Conservation (phyloP, 768 basidiomycete species). For the Amyloporia xantha region DNA sequence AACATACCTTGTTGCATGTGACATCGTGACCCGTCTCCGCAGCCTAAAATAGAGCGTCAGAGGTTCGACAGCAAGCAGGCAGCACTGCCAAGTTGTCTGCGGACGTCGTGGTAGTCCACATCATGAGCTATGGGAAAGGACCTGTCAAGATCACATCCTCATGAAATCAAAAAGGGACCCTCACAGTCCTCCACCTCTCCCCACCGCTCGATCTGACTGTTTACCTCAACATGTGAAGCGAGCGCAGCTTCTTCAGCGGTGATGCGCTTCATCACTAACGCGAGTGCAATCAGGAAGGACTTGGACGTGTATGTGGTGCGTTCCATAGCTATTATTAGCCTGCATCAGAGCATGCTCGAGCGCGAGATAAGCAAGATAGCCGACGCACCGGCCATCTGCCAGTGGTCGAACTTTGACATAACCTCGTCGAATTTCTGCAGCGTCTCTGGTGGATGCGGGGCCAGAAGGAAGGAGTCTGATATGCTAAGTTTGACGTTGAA, state of each 20-base stretch:
- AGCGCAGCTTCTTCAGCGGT: constrained; percentile 79
- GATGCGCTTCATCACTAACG: constrained; percentile 69
- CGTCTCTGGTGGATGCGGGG: constrained; percentile 65
- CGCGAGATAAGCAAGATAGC: not conserved
- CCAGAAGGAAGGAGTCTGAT: constrained; percentile 65
- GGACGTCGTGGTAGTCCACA: constrained; percentile 92
- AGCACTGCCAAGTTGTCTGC: constrained; percentile 78
- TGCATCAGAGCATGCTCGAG: not conserved
- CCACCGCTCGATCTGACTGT: constrained; percentile 94
- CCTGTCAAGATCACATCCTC: too few relatives aligned
- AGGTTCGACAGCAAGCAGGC: constrained; percentile 39
- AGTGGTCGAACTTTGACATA: constrained; percentile 62
- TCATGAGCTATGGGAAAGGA: constrained; percentile 90
- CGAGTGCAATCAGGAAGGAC: constrained; percentile 84
- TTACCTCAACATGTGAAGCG: constrained; percentile 87
- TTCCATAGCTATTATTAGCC: constrained; percentile 64
- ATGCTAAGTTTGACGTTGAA: constrained; percentile 64
- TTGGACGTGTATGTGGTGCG: constrained; percentile 85
- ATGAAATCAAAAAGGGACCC: constrained; percentile 29
- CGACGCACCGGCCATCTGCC: constrained; percentile 82
- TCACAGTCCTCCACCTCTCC: constrained; percentile 99
- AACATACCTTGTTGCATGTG: too few relatives aligned
- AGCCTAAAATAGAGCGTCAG: too few relatives aligned
- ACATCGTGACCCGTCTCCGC: too few relatives aligned
- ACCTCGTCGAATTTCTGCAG: constrained; percentile 50